Percentiles rank a stretch among this genome's conserved stretches.
Evolutionary conservation across 768 basidiomycete genomes (phyloP).

Genomic region (Pulveroboletus sp.): DNA sequence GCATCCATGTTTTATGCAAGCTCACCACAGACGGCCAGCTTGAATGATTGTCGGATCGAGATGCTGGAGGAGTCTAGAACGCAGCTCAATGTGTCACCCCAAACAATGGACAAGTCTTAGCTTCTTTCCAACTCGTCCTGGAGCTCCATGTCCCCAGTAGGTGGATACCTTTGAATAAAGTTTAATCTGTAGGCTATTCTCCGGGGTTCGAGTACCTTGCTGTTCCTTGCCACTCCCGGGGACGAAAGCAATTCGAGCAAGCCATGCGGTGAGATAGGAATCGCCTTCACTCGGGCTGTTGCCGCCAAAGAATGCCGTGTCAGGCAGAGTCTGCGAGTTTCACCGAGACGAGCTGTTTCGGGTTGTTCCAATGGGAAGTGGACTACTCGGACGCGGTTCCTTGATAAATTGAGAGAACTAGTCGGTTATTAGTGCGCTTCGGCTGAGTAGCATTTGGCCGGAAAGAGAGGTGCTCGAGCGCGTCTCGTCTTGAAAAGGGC

Average conservation of each 20-base stretch:
- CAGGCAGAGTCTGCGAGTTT: slow-evolving; percentile 42
- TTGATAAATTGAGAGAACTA: slow-evolving; percentile 40
- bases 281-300: slow-evolving; percentile 49
- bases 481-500: slow-evolving; percentile 38
- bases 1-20: not conserved
- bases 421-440: slow-evolving; percentile 41
- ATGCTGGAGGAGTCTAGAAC: slow-evolving; percentile 58
- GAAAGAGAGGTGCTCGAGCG: slow-evolving; percentile 36
- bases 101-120: slow-evolving; percentile 13
- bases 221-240: slow-evolving; percentile 35
- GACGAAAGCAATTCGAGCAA: slow-evolving; percentile 44
- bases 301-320: slow-evolving; percentile 47
- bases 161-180: slow-evolving; percentile 37
- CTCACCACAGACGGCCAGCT: slow-evolving; percentile 32
- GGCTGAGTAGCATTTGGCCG: slow-evolving; percentile 32
- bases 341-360: slow-evolving; percentile 37
- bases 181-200: slow-evolving; percentile 36
- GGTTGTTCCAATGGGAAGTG: slow-evolving; percentile 35
- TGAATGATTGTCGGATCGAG: slow-evolving; percentile 63
- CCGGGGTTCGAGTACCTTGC: slow-evolving; percentile 37
- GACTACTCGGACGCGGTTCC: slow-evolving; percentile 38
- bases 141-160: slow-evolving; percentile 47
- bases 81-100: slow-evolving; percentile 31
- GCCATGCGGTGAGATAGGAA: slow-evolving; percentile 53
- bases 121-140: slow-evolving; percentile 44